phyloP scores from a whole-genome alignment of 306 rosid species.

The Gynostemma pentaphyllum region DNA sequence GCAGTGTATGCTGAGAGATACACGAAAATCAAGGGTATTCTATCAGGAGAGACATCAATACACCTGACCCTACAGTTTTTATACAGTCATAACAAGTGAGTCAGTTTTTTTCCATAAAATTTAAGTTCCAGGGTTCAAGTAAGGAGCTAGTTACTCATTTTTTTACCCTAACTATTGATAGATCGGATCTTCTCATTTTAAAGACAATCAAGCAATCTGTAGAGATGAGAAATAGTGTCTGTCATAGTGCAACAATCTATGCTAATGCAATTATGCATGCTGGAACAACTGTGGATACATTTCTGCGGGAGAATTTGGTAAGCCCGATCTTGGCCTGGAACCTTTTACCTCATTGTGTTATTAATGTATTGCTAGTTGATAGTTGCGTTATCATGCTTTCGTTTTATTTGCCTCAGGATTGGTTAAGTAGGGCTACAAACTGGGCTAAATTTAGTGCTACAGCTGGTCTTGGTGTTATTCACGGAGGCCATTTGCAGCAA shows the following conservation, averaged over 20 bases:
- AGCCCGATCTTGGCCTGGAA: slow-evolving; percentile 10
- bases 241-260: slow-evolving; percentile 94
- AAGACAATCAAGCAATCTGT: slow-evolving; percentile 98
- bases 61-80: slow-evolving; percentile 85
- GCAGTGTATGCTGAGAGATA: slow-evolving; percentile 67
- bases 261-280: slow-evolving; percentile 99
- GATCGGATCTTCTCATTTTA: slow-evolving; percentile 91
- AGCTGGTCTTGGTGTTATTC: slow-evolving; percentile 96
- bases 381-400: not conserved
- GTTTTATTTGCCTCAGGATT: slow-evolving; percentile 43
- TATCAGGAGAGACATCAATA: slow-evolving; percentile 90
- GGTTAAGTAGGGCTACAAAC: slow-evolving; percentile 97
- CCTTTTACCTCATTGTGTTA: slow-evolving; percentile 1
- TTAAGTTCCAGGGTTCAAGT: slow-evolving; percentile 1
- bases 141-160: slow-evolving; percentile 13
- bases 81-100: slow-evolving; percentile 97
- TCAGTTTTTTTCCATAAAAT: slow-evolving; percentile 13
- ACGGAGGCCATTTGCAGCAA: slow-evolving; percentile 92
- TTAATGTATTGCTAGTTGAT: slow-evolving; percentile 1
- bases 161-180: slow-evolving; percentile 24
- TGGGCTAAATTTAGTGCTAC: slow-evolving; percentile 99
- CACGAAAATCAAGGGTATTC: slow-evolving; percentile 74
- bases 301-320: slow-evolving; percentile 92
- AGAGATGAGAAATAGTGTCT: slow-evolving; percentile 96
- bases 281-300: slow-evolving; percentile 93